Evolutionary conservation across 495 filamentous ascomycete genomes (phyloP), one percentile per base, ranked within the genome.

Genomic region (Chaetomium cochliodes): DNA sequence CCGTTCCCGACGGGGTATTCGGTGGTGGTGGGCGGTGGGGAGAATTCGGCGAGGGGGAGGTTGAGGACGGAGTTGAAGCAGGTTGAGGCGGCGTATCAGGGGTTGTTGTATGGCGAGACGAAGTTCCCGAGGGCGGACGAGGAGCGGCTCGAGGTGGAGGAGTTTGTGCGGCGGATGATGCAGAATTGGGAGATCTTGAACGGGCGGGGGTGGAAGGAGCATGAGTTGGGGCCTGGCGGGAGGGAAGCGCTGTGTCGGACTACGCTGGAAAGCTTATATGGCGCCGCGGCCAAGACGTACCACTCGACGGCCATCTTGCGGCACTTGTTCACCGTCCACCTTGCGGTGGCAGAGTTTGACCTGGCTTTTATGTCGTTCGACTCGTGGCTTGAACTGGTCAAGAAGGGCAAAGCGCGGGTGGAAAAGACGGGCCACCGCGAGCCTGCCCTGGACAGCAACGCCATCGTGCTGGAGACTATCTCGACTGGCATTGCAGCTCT

Each of bases 301-400:
- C 94, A 98, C 72, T 98, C 96, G 2, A 93, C 92, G 6, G 76
- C 88, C 25, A 87, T 98, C 58, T 78, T 98, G 33, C 82, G 93
- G 60, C 88, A 96, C 72, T 81, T 98, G 1, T 98, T 98, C 67
- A 90, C 87, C 16, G 88, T 96, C 6, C 94, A 98, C 76, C 80
- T 89, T 3, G 82, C 90, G 2, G 78, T 96, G 46, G 92, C 91
- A 16, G 92, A 98, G 60, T 96, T 96, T 67, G 86, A 92, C 60
- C 80, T 97, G 47, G 94, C 93, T 5, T 81, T 93, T 67, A 88
- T 90, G 69, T 88, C 96, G 1, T 88, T 97, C 59, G 87, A 93
- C 73, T 91, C 92, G 0, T 98, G 97, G 76, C 78, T 96, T 20
- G 90, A 96, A 57, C 88, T 98, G 57, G 84, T 96, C 44, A 87